Evolutionary conservation across 495 filamentous ascomycete species (phyloP).

Genomic region (Cairneyella variabilis): DNA sequence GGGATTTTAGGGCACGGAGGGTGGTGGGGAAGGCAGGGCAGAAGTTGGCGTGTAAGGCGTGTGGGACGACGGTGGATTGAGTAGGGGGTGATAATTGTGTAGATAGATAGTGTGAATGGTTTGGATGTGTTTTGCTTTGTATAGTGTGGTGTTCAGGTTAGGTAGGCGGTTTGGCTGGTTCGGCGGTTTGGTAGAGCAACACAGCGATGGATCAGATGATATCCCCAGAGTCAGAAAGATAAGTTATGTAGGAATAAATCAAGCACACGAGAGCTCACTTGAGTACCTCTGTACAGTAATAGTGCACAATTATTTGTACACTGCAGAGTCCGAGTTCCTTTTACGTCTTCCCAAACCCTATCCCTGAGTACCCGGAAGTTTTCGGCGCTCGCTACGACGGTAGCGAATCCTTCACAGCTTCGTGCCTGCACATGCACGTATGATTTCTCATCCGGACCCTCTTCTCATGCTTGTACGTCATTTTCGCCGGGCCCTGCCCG

Average conservation of each 20-base stretch:
- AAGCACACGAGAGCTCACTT: too few species aligned
- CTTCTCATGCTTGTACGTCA: not conserved
- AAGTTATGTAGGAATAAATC: not conserved
- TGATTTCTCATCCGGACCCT: too few species aligned
- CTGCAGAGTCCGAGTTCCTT: not conserved
- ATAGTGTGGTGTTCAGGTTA: not conserved
- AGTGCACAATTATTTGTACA: not conserved
- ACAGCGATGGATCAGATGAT: not conserved
- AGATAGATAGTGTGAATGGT: not conserved
- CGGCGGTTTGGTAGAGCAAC: not conserved
- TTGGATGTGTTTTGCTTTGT: not conserved
- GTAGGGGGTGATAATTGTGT: not conserved
- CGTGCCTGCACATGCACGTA: too few species aligned
- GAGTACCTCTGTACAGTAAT: too few species aligned
- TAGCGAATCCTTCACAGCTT: not conserved
- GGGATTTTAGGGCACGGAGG: too few species aligned
- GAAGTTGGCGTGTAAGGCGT: slow-evolving; percentile 25
- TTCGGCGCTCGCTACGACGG: not conserved
- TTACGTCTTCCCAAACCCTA: not conserved
- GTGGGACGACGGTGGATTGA: slow-evolving; percentile 17
- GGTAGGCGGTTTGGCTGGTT: not conserved
- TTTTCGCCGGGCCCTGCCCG: not conserved
- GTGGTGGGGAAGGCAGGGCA: slow-evolving; percentile 23
- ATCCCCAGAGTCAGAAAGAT: not conserved
- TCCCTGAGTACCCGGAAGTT: not conserved